Base-by-base conservation (phyloP, 257 asterid species). In the Scutellaria minor region DNA sequence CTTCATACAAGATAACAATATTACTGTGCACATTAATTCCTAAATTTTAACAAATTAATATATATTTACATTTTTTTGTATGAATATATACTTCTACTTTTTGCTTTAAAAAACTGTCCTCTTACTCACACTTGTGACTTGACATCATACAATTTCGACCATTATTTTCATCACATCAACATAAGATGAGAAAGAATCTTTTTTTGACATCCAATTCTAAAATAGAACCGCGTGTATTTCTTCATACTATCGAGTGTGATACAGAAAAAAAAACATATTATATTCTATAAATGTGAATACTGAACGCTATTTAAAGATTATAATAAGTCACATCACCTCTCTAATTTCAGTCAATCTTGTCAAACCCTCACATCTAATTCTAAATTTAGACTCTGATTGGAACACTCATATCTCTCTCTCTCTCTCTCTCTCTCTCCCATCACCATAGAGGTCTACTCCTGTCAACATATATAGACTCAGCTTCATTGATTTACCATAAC, bases 401-500 rank as follows among this genome's bases (percentile, higher is more conserved):
- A 50, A 45, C 45, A 44, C 18, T 64, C 70, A 4, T 31, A 2
- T 31, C 37, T 66, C 46, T 65, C 50, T 27, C 66, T 65, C 64
- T 56, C 55, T 67, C 64, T 60, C n/a, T 47, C 41, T 74, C 41
- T 4, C 46, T 56, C 66, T 15, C 22, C 13, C 15, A n/a, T n/a
- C 9, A 27, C 27, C 31, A 70, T 27, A 7, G 40, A 55, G 41
- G 46, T 71, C 64, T 41, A 64, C 46, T 51, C 61, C 50, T 58
- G 62, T 72, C 75, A 76, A 41, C 65, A 64, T 64, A 52, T 6
- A 60, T 48, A 72, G 52, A 39, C 66, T 57, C 53, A 61, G 13
- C 35, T 42, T 50, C 14, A 55, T 64, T 53, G 55, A 70, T 64
- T 47, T 37, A 53, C 64, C 63, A 62, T 54, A 70, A 53, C 66